Evolutionary conservation across 2,329 filamentous ascomycete species (phyloP).

Genomic region (Aureobasidium sp.): DNA sequence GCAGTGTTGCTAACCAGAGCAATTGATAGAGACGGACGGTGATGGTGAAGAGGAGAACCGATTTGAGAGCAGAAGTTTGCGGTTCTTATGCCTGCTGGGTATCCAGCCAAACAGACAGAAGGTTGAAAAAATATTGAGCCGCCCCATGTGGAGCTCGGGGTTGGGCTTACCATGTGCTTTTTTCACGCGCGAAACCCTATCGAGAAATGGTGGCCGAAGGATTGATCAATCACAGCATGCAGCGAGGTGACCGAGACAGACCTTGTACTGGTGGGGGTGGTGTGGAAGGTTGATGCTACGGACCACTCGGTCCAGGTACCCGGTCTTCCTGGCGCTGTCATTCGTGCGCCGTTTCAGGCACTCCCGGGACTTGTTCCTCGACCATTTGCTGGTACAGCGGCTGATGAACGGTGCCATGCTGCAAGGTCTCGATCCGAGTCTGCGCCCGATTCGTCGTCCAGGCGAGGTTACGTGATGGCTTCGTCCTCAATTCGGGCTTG

Average conservation of each 20-base stretch:
- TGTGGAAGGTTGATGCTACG: conserved; percentile 14
- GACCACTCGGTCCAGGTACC: conserved; percentile 18
- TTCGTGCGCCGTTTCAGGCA: conserved; percentile 18
- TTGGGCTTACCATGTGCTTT: conserved; percentile 18
- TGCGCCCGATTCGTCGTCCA: background rate
- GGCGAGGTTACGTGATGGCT: conserved; percentile 8
- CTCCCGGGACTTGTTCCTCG: conserved; percentile 12
- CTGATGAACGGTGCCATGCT: conserved; percentile 19
- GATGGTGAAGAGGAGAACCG: conserved; percentile 18
- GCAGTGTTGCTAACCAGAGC: conserved; percentile 29
- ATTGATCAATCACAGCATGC: conserved; percentile 13
- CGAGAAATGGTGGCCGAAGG: conserved; percentile 13
- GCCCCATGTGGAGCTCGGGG: conserved; percentile 15
- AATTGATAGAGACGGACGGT: conserved; percentile 24
- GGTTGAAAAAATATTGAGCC: conserved; percentile 19
- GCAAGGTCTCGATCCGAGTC: conserved; percentile 12
- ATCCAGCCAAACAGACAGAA: conserved; percentile 9
- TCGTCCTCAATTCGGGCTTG: background rate
- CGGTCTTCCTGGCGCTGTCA: conserved; percentile 16
- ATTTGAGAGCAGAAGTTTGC: conserved; percentile 13
- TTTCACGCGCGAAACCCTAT: conserved; percentile 15
- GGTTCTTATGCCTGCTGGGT: conserved; percentile 18
- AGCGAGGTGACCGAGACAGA: conserved; percentile 6
- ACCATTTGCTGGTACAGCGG: conserved; percentile 22
- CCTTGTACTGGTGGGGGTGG: conserved; percentile 2